Conservation (phyloP, 2,329 filamentous ascomycete genomes). For the Paecilomyces sp. region DNA sequence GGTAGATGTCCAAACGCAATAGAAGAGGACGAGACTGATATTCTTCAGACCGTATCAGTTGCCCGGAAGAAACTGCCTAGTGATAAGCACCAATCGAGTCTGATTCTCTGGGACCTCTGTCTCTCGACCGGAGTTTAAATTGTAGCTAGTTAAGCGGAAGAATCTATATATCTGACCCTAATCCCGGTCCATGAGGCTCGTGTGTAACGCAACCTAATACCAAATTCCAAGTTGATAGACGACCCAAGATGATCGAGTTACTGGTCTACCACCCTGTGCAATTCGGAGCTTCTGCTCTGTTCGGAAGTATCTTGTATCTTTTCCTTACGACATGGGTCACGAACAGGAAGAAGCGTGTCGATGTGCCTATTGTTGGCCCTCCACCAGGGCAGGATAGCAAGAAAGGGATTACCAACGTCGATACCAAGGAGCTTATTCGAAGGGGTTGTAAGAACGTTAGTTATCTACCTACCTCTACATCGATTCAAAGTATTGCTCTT, state of each 20-base stretch:
- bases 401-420: not conserved
- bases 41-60: not conserved
- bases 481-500: not conserved
- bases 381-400: not conserved
- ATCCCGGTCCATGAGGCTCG: not conserved
- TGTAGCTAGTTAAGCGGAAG: too few relatives aligned
- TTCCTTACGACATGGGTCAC: not conserved
- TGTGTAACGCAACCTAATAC: not conserved
- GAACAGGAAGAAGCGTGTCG: not conserved
- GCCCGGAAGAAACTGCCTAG: not conserved
- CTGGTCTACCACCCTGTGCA: not conserved
- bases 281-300: not conserved
- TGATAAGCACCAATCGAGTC: not conserved
- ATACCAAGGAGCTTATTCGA: not conserved
- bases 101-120: not conserved
- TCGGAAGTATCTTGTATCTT: not conserved
- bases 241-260: not conserved
- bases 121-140: not conserved
- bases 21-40: not conserved
- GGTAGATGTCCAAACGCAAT: not conserved
- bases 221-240: not conserved
- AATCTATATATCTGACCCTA: not conserved
- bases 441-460: not conserved
- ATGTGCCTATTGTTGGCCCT: not conserved
- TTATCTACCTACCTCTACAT: not conserved